Conservation (phyloP, 352 stramenopile genomes). For the Halophytophthora batemanensis region DNA sequence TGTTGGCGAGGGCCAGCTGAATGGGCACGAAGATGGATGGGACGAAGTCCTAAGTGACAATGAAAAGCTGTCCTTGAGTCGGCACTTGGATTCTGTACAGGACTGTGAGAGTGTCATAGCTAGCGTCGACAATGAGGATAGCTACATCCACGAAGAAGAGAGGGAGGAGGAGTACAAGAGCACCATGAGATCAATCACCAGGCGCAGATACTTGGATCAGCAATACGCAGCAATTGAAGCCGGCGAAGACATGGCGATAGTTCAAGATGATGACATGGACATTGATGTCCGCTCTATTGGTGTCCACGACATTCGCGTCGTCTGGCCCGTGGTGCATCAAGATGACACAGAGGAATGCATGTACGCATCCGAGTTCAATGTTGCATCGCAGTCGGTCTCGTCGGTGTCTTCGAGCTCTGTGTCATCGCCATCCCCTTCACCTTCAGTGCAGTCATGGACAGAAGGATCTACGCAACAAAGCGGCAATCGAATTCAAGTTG, state of each 20-base stretch:
- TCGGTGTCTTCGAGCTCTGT: conserved; percentile 6
- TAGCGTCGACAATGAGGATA: not conserved
- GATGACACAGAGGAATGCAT: not conserved
- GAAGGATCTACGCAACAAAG: not conserved
- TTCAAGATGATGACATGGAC: conserved; percentile 13
- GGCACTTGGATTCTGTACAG: not conserved
- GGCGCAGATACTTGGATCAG: conserved; percentile 2
- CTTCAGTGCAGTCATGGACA: not conserved
- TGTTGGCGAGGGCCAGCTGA: not conserved
- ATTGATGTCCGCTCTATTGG: conserved; percentile 54
- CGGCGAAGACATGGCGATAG: not conserved
- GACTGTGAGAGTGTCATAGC: not conserved
- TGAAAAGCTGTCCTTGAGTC: not conserved
- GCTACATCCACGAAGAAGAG: not conserved
- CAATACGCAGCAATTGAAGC: conserved; percentile 2
- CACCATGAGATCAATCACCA: not conserved
- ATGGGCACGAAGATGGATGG: not conserved
- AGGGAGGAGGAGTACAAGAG: not conserved
- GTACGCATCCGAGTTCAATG: not conserved
- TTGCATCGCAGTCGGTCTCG: not conserved
- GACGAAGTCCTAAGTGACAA: not conserved
- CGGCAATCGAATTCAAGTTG: not conserved
- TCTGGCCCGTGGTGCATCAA: conserved; percentile 27
- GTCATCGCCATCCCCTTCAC: not conserved
- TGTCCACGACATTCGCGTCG: conserved; percentile 43